Evolutionary conservation across 2,329 filamentous ascomycete species (phyloP).

Genomic region (Penicillium fuscoglaucum): DNA sequence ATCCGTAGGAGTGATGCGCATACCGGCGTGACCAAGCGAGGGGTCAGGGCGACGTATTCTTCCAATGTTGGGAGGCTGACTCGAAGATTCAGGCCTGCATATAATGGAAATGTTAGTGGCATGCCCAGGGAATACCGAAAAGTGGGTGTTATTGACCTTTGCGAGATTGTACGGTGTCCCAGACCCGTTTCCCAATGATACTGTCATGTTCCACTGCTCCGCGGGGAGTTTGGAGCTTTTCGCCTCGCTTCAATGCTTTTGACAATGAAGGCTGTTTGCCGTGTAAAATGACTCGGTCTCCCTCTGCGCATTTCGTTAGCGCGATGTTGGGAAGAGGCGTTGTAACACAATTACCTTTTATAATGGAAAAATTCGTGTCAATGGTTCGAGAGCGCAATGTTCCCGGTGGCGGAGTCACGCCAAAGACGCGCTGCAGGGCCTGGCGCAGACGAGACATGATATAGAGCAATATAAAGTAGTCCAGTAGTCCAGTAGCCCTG

Average conservation of each 20-base stretch:
- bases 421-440: constrained; percentile 34
- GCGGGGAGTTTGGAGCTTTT: constrained; percentile 37
- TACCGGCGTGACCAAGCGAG: constrained; percentile 74
- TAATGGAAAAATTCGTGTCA: constrained; percentile 41
- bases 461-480: not conserved
- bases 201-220: constrained; percentile 49
- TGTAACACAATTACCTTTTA: constrained; percentile 33
- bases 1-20: constrained; percentile 28
- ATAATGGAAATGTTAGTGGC: constrained; percentile 2
- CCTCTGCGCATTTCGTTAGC: constrained; percentile 37
- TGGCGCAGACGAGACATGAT: constrained; percentile 40
- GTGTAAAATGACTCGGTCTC: constrained; percentile 45
- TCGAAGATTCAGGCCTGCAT: constrained; percentile 47
- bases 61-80: constrained; percentile 67
- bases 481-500: not conserved
- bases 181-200: constrained; percentile 63
- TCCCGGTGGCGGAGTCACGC: constrained; percentile 23
- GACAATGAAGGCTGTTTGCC: constrained; percentile 43
- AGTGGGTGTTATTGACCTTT: constrained; percentile 40
- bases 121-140: not conserved
- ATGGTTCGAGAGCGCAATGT: constrained; percentile 30
- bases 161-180: constrained; percentile 60
- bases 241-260: constrained; percentile 42
- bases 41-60: constrained; percentile 69
- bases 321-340: not conserved